These are phyloP conservation scores for Phylloporus arenicola DNA, from an alignment of 768 basidiomycete genomes.

Conservation along the genomic window DNA sequence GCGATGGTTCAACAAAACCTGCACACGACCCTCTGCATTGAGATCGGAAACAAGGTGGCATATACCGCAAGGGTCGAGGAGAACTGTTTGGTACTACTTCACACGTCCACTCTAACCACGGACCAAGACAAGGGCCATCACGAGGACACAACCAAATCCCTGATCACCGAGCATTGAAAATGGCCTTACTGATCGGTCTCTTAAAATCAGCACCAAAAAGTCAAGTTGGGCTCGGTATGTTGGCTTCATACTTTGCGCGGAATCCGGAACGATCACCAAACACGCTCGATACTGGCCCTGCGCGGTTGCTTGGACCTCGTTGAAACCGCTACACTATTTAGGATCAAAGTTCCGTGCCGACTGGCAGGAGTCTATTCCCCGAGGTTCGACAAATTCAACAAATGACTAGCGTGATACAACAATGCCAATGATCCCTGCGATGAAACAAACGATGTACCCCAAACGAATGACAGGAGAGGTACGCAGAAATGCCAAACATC, in stretches of 20 bases:
- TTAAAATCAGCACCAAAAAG: constrained; percentile 1
- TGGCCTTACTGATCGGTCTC: constrained; percentile 3
- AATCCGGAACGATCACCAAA: constrained; percentile 6
- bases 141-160: not conserved
- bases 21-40: not conserved
- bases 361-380: not conserved
- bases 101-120: too few relatives aligned
- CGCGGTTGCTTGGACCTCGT: not conserved
- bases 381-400: not conserved
- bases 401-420: constrained; percentile 13
- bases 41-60: not conserved
- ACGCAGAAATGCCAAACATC: constrained; percentile 10
- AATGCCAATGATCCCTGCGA: not conserved
- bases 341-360: constrained; percentile 2
- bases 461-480: constrained; percentile 9
- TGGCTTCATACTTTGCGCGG: not conserved
- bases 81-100: too few relatives aligned
- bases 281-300: not conserved
- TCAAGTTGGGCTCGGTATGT: not conserved
- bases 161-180: not conserved
- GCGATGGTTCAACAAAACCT: not conserved
- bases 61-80: not conserved
- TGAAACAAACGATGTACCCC: constrained; percentile 5
- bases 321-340: not conserved
- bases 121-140: too few relatives aligned